phyloP scores from a whole-genome alignment of 2,329 filamentous ascomycete genomes.

The Nigrospora osmanthi region DNA sequence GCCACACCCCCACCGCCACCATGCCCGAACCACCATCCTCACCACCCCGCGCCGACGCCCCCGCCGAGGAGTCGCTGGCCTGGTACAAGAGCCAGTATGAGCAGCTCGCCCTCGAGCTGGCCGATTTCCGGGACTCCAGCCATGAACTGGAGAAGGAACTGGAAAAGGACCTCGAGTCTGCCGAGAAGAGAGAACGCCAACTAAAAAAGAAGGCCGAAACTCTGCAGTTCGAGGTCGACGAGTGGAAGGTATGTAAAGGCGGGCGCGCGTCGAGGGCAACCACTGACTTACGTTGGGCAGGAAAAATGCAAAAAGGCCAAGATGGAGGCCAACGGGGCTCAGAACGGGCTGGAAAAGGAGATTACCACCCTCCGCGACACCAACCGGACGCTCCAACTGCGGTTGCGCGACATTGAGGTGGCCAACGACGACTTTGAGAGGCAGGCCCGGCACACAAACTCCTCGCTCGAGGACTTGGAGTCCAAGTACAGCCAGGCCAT shows the following conservation, averaged over 20 bases:
- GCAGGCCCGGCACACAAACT: conserved; percentile 90
- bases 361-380: conserved; percentile 83
- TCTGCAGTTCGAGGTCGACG: conserved; percentile 82
- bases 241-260: conserved; percentile 76
- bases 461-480: conserved; percentile 92
- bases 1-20: conserved; percentile 4
- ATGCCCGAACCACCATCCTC: conserved; percentile 58
- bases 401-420: conserved; percentile 89
- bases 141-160: conserved; percentile 90
- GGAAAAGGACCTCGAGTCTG: conserved; percentile 91
- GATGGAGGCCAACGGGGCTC: conserved; percentile 73
- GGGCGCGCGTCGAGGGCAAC: neutral
- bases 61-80: conserved; percentile 66
- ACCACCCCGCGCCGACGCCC: conserved; percentile 46
- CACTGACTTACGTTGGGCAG: conserved; percentile 34
- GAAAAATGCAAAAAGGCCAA: conserved; percentile 96
- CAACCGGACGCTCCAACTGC: conserved; percentile 74
- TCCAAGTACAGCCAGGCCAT: conserved; percentile 95
- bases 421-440: conserved; percentile 97
- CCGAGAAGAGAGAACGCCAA: conserved; percentile 83
- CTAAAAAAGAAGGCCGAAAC: conserved; percentile 82
- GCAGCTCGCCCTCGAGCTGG: conserved; percentile 80
- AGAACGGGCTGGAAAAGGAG: conserved; percentile 87
- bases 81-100: conserved; percentile 98
- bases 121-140: conserved; percentile 90